phyloP scores from a whole-genome alignment of 805 yeast genomes.

The Wickerhamiella azyma region DNA sequence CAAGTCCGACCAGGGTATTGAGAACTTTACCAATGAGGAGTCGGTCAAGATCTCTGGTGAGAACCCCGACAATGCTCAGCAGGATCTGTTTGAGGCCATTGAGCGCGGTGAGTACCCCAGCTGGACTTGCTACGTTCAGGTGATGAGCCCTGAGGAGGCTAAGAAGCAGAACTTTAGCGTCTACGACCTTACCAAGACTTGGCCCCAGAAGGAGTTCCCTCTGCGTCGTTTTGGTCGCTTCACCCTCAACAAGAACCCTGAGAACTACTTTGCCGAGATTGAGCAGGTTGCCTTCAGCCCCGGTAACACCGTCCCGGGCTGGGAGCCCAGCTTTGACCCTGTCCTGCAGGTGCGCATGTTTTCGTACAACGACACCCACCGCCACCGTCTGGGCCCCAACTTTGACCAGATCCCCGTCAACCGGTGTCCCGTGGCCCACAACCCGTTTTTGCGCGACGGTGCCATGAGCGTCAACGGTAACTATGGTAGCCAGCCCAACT shows the following conservation, averaged over 20 bases:
- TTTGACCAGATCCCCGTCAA: conserved; percentile 56
- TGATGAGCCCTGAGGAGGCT: conserved; percentile 46
- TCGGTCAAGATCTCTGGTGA: conserved; percentile 34
- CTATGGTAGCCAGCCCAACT: conserved; percentile 40
- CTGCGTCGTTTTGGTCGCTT: conserved; percentile 42
- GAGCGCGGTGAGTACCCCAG: conserved; percentile 37
- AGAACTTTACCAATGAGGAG: conserved; percentile 33
- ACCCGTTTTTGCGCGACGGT: conserved; percentile 51
- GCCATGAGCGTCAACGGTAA: conserved; percentile 34
- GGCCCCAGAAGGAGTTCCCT: conserved; percentile 47
- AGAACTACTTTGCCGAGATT: conserved; percentile 38
- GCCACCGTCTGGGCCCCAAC: conserved; percentile 61
- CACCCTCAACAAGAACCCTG: conserved; percentile 41
- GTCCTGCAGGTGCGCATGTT: conserved; percentile 64
- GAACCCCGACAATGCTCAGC: conserved; percentile 38
- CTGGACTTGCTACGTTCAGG: conserved; percentile 43
- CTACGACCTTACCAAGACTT: conserved; percentile 42
- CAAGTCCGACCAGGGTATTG: conserved; percentile 37
- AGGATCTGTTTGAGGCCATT: conserved; percentile 34
- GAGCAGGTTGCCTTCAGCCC: conserved; percentile 60
- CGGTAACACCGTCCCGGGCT: conserved; percentile 57
- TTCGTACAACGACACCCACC: conserved; percentile 65
- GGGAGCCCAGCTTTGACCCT: conserved; percentile 67
- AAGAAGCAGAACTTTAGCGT: conserved; percentile 35
- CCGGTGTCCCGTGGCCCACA: conserved; percentile 36